A percentile compares a stretch with the other conserved stretches of the same genome.
These are phyloP conservation scores for Tubosaeta sp. DNA, from an alignment of 768 basidiomycete genomes.

Conservation along the genomic window DNA sequence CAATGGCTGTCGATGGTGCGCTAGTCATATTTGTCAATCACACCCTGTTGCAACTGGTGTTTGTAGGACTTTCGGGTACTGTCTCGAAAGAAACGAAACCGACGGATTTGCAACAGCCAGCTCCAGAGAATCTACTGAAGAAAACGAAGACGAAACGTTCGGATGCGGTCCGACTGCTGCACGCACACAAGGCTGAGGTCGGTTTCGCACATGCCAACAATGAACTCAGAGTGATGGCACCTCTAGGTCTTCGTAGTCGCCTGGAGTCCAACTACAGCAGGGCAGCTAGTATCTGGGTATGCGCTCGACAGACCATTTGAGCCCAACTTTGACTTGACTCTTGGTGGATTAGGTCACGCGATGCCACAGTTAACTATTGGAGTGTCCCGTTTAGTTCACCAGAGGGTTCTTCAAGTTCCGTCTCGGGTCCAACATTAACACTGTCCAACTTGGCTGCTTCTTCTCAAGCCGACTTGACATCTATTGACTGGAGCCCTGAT, in stretches of 20 bases:
- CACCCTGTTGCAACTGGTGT: slow-evolving; percentile 1
- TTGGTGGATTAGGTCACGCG: slow-evolving; percentile 54
- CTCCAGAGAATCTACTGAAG: slow-evolving; percentile 22
- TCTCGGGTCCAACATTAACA: slow-evolving; percentile 35
- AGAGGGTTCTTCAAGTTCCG: slow-evolving; percentile 15
- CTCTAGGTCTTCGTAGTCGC: slow-evolving; percentile 74
- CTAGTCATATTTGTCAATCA: slow-evolving; percentile 27
- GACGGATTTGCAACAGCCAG: slow-evolving; percentile 16
- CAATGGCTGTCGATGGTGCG: slow-evolving; percentile 42
- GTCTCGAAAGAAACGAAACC: slow-evolving; percentile 19
- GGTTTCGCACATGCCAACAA: slow-evolving; percentile 14
- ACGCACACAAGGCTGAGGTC: slow-evolving; percentile 63
- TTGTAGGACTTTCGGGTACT: slow-evolving; percentile 12
- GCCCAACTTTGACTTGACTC: slow-evolving; percentile 3
- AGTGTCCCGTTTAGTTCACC: slow-evolving; percentile 43
- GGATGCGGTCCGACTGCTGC: slow-evolving; percentile 43
- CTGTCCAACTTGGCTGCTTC: slow-evolving; percentile 48
- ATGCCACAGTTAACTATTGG: slow-evolving; percentile 74
- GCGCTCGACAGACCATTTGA: slow-evolving; percentile 15
- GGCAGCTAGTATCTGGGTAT: slow-evolving; percentile 72
- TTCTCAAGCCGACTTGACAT: slow-evolving; percentile 62
- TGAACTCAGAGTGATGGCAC: slow-evolving; percentile 2
- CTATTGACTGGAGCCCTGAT: slow-evolving; percentile 71
- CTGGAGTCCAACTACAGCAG: slow-evolving; percentile 63
- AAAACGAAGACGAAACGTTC: slow-evolving; percentile 35